These are phyloP conservation scores for Aureobasidium namibiae DNA, from an alignment of 2,329 filamentous ascomycete species.

Conservation along the genomic window DNA sequence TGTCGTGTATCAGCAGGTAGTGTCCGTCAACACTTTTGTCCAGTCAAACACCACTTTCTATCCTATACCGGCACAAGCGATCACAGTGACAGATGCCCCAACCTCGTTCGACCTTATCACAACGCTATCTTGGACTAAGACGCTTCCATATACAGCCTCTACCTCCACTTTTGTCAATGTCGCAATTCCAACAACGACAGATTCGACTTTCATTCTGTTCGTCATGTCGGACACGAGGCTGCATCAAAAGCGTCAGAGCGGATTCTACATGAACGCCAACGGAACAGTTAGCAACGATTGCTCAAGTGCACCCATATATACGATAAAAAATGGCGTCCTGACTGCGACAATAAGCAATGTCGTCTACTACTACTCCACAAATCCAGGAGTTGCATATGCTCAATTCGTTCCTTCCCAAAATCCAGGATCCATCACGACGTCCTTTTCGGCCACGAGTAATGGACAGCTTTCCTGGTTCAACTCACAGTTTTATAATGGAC, in stretches of 20 bases:
- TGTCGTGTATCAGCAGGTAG: conserved; percentile 22
- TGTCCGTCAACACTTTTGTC: conserved; percentile 23
- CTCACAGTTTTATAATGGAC: conserved; percentile 20
- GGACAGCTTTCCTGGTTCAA: conserved; percentile 22
- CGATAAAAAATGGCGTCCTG: conserved; percentile 20
- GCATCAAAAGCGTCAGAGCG: conserved; percentile 17
- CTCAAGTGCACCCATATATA: conserved; percentile 22
- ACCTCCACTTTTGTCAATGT: not conserved
- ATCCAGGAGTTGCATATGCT: conserved; percentile 17
- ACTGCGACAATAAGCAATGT: conserved; percentile 21
- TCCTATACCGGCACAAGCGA: conserved; percentile 17
- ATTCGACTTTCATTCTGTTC: conserved; percentile 17
- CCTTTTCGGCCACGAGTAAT: conserved; percentile 18
- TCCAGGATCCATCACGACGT: conserved; percentile 20
- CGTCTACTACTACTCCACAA: conserved; percentile 23
- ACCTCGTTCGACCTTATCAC: conserved; percentile 22
- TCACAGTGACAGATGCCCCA: conserved; percentile 24
- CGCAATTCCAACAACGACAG: not conserved
- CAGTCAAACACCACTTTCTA: conserved; percentile 23
- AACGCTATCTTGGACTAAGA: conserved; percentile 22
- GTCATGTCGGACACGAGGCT: conserved; percentile 2
- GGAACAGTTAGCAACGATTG: conserved; percentile 26
- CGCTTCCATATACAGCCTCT: not conserved
- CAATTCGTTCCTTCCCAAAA: conserved; percentile 21
- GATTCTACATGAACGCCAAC: conserved; percentile 19